Conservation (phyloP, 306 rosid genomes). For the Malus sieversii region DNA sequence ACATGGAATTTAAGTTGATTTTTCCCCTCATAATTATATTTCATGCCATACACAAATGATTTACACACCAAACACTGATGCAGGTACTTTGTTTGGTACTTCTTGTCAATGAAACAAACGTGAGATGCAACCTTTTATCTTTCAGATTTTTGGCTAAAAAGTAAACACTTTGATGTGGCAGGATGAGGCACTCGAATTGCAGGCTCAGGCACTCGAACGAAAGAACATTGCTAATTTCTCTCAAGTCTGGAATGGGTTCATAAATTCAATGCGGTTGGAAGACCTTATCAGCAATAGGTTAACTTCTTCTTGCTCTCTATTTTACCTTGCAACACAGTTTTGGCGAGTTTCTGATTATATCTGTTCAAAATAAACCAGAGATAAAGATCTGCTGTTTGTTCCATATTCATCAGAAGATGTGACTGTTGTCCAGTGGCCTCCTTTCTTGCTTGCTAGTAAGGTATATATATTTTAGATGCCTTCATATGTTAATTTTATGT, state of each 20-base stretch:
- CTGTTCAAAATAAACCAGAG: slow-evolving; percentile 38
- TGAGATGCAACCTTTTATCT: background rate
- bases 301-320: slow-evolving; percentile 11
- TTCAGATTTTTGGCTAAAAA: slow-evolving; percentile 3
- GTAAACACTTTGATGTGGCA: slow-evolving; percentile 33
- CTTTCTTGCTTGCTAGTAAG: slow-evolving; percentile 98
- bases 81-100: background rate
- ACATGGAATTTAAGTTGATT: slow-evolving; percentile 20
- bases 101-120: background rate
- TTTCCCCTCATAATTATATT: slow-evolving; percentile 5
- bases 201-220: slow-evolving; percentile 26
- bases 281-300: slow-evolving; percentile 90
- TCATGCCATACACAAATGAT: background rate
- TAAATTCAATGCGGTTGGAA: slow-evolving; percentile 72
- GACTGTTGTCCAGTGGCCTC: slow-evolving; percentile 96
- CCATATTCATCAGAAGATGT: slow-evolving; percentile 53
- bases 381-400: slow-evolving; percentile 80
- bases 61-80: background rate
- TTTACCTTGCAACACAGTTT: slow-evolving; percentile 1
- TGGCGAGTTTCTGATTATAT: slow-evolving; percentile 31
- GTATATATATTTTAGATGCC: slow-evolving; percentile 35
- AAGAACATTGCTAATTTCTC: slow-evolving; percentile 69
- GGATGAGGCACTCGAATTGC: slow-evolving; percentile 29
- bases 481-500: slow-evolving; percentile 7
- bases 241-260: slow-evolving; percentile 85